phyloP scores from a whole-genome alignment of 495 filamentous ascomycete species.

The Stereocaulon alpinum region DNA sequence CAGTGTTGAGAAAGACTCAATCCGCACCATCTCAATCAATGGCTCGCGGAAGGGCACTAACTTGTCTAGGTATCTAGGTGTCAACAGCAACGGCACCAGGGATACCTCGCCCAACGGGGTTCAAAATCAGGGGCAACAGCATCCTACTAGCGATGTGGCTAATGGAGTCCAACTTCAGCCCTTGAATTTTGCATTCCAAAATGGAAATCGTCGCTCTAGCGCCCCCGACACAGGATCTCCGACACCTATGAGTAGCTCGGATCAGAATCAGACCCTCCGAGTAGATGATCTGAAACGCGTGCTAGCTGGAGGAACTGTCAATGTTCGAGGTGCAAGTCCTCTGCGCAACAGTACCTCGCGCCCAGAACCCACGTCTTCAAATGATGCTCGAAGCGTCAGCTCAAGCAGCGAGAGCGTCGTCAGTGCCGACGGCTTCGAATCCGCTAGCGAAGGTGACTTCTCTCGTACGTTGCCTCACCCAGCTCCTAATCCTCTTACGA shows the following conservation, averaged over 20 bases:
- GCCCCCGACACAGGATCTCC: conserved; percentile 38
- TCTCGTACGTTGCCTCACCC: conserved; percentile 14
- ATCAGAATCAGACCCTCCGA: conserved; percentile 57
- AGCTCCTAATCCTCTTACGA: conserved; percentile 10
- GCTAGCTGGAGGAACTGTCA: conserved; percentile 43
- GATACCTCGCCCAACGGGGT: conserved; percentile 21
- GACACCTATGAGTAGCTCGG: conserved; percentile 44
- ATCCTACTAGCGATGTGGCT: conserved; percentile 17
- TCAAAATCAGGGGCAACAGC: conserved; percentile 22
- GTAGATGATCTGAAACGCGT: conserved; percentile 81
- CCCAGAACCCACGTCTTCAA: conserved; percentile 3
- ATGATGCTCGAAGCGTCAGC: conserved; percentile 14
- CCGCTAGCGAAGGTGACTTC: conserved; percentile 19
- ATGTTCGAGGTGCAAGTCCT: conserved; percentile 24
- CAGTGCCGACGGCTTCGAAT: conserved; percentile 29
- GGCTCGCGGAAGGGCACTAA: conserved; percentile 58
- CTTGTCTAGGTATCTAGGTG: conserved; percentile 40
- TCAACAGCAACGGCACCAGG: conserved; percentile 40
- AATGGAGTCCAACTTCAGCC: conserved; percentile 16
- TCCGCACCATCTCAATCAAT: conserved; percentile 56
- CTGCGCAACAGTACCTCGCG: conserved; percentile 27
- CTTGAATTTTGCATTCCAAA: conserved; percentile 20
- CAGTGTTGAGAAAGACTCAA: conserved; percentile 54
- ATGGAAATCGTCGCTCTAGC: conserved; percentile 31
- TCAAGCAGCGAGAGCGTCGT: conserved; percentile 47